phyloP scores from a whole-genome alignment of 352 stramenopile species.

The Phytopythium montanum region DNA sequence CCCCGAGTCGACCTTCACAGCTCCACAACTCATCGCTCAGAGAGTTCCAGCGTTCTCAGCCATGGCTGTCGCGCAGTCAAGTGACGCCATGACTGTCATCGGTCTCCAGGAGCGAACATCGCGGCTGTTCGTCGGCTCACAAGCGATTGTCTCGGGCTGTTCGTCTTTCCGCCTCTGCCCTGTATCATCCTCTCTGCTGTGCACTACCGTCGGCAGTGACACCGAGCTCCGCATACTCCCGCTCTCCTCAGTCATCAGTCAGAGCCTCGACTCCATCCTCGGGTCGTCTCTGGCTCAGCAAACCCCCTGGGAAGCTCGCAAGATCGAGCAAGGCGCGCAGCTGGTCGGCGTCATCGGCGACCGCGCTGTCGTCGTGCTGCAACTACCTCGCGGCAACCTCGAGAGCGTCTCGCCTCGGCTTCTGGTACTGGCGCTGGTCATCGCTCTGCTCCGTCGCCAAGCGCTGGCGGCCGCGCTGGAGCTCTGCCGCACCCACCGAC shows the following conservation, averaged over 20 bases:
- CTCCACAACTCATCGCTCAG: not conserved
- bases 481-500: slow-evolving; percentile 65
- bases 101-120: slow-evolving; percentile 32
- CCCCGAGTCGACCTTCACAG: not conserved
- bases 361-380: slow-evolving; percentile 54
- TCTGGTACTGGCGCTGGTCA: slow-evolving; percentile 46
- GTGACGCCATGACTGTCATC: slow-evolving; percentile 22
- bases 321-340: slow-evolving; percentile 60
- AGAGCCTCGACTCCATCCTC: not conserved
- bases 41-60: slow-evolving; percentile 31
- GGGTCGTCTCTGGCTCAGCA: not conserved
- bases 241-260: not conserved
- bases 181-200: slow-evolving; percentile 42
- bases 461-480: slow-evolving; percentile 57
- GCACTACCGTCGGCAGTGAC: slow-evolving; percentile 58
- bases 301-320: slow-evolving; percentile 20
- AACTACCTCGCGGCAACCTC: slow-evolving; percentile 77
- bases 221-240: slow-evolving; percentile 52
- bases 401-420: slow-evolving; percentile 61
- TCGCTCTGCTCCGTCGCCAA: slow-evolving; percentile 33
- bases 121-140: slow-evolving; percentile 50
- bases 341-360: slow-evolving; percentile 55
- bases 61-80: slow-evolving; percentile 22
- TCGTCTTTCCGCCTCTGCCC: slow-evolving; percentile 60
- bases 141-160: slow-evolving; percentile 35